Evolutionary conservation across 2,329 filamentous ascomycete species (phyloP), one percentile per base, ranked within the genome.

Genomic region (Fusarium sambucinum): DNA sequence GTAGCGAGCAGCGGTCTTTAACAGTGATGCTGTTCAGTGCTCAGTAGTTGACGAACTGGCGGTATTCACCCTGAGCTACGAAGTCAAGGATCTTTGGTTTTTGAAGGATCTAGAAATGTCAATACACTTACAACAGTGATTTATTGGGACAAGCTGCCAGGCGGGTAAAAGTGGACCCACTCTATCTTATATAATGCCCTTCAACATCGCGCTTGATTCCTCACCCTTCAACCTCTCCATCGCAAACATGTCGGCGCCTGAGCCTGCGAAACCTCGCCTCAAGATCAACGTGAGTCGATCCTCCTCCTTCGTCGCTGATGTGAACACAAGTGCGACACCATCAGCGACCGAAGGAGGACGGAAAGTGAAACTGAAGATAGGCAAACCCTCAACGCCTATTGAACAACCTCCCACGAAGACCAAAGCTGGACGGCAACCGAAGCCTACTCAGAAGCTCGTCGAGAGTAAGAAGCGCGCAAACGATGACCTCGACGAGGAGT

Each of bases 391-490:
- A 4, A 81, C 79, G 16, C 79, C 80, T n/a, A 75, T 75, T 23
- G 73, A 72, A 21, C 72, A 74, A 6, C 75, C 75, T 1, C 75
- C 78, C 1, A 69, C 74, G 42, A 89, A 85, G 74, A 89, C 86
- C 4, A 90, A 90, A 73, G 85, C 87, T 16, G 87, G 87, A 14
- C 80, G 87, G 44, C 81, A 86, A 27, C 80, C 86, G 16, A 90
- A 88, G 69, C 87, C 88, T 8, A 87, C 85, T 11, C 82, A 85
- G 48, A 87, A 87, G 72, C 77, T 86, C 47, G 77, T 85, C 52
- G 84, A 86, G 63, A 84, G 83, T 63, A 90, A 89, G 79, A 90
- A 91, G 80, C 85, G 87, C 37, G 78, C 81, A n/a, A 84, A 85
- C 65, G 84, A 87, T 44, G 85, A 87, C 35, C 84, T 86, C 17